Evolutionary conservation across 192 early-diverging fungal species (phyloP).

Genomic region (Coemansia sp.): DNA sequence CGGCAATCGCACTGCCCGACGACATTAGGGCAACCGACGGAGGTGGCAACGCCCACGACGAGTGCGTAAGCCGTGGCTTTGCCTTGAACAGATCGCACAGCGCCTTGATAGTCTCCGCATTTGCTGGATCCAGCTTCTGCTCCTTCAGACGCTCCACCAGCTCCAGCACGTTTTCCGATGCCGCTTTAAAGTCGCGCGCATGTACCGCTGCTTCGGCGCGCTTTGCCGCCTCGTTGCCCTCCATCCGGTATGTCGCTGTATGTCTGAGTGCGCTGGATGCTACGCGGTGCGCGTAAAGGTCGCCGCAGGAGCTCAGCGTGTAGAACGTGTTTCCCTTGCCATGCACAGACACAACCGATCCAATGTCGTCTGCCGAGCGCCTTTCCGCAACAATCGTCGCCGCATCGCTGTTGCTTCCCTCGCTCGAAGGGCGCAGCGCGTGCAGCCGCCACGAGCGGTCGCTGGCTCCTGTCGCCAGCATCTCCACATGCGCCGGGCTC

Average conservation of each 20-base stretch:
- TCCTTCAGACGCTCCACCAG: conserved; percentile 12
- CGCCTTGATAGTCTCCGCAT: conserved; percentile 11
- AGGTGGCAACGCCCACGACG: conserved; percentile 49
- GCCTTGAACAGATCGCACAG: conserved; percentile 54
- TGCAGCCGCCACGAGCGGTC: conserved; percentile 65
- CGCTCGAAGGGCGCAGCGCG: conserved; percentile 27
- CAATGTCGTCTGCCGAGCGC: conserved; percentile 49
- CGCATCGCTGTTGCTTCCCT: neutral
- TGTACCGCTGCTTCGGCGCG: conserved; percentile 32
- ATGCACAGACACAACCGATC: conserved; percentile 32
- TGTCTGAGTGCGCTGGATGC: conserved; percentile 13
- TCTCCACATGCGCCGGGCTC: conserved; percentile 70
- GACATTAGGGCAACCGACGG: conserved; percentile 15
- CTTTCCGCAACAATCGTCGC: conserved; percentile 24
- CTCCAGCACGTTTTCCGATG: conserved; percentile 33
- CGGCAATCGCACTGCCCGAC: conserved; percentile 12
- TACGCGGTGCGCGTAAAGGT: conserved; percentile 48
- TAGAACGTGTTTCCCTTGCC: conserved; percentile 40
- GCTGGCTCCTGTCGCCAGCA: conserved; percentile 61
- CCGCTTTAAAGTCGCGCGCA: conserved; percentile 36
- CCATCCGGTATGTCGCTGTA: conserved; percentile 18
- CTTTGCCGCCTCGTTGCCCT: neutral
- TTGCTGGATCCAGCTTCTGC: neutral
- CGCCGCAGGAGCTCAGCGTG: conserved; percentile 51
- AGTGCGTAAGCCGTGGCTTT: conserved; percentile 31